Base-by-base conservation (phyloP, 805 yeast species). In the Wickerhamiella hasegawae region DNA sequence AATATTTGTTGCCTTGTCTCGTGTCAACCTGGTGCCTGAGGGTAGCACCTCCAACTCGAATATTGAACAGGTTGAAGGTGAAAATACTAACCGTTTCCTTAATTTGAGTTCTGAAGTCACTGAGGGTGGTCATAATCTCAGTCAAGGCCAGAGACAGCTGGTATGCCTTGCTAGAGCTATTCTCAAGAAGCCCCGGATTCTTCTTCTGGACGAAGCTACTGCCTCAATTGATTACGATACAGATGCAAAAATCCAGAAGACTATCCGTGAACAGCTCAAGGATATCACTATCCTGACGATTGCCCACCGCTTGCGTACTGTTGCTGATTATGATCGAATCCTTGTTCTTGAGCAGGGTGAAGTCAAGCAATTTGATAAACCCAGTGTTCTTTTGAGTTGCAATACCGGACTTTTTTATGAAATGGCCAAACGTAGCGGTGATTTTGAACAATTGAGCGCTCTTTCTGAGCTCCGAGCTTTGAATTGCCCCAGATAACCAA, bases 351-450 rank as follows among this genome's bases (percentile, higher is more conserved):
- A 81, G 47, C 71, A 77, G 32, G 94, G 94, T 40, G 68, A 68
- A 46, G 71, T 78, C 4, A 67, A 66, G 30, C 92, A 82, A 54
- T 79, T 67, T 44, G 94, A 76, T 41, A 69, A 69, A 33, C 94
- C 94, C 2, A 66, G 63, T 48, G 65, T 65, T 5, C 65, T 82
- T 40, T 63, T 76, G 45, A 53, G 63, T 34, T 53, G 67, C 38
- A 54, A 62, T 26, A 61, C 61, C 24, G 66, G 77, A 26, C 55
- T 66, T 19, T 79, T 78, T 59, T 65, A 67, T 48, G 65, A 68
- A 35, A 79, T 80, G 90, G 79, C 92, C 54, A 69, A 65, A 28
- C 81, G 82, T 55, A 78, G 92, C 51, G 98, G 98, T 31, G 97
- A 87, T 55, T 62, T 87, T 40, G 94, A 83, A n/a, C 63, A 9